These are phyloP conservation scores for Gracilaria gracilis DNA, from an alignment of 23 red algal species.

Conservation along the genomic window DNA sequence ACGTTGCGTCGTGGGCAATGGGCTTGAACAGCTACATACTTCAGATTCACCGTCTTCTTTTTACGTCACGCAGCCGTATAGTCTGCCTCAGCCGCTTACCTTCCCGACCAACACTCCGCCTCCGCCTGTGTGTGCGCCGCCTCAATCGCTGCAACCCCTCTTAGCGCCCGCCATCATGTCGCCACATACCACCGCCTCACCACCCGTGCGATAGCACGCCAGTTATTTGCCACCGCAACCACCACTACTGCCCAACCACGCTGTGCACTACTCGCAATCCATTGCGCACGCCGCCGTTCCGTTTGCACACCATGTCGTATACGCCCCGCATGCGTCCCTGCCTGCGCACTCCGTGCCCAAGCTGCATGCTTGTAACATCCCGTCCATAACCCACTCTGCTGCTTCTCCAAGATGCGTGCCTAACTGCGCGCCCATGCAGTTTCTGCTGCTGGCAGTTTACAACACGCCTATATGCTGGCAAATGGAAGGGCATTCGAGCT, in stretches of 20 bases:
- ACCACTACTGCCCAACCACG: neutral
- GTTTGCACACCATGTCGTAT: neutral
- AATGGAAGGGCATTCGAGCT: neutral
- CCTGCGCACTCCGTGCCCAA: slow-evolving; percentile 1
- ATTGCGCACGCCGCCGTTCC: neutral
- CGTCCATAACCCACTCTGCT: no score
- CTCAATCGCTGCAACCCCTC: neutral
- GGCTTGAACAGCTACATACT: slow-evolving; percentile 4
- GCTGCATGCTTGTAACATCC: no score
- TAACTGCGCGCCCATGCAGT: neutral
- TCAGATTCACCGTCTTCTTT: neutral
- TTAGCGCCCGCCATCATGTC: no score
- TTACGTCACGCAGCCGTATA: neutral
- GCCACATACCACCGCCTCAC: neutral
- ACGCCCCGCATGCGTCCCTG: neutral
- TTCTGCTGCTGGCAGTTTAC: no score
- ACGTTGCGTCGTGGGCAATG: slow-evolving; percentile 13
- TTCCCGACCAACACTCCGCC: slow-evolving; percentile 5
- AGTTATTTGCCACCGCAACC: slow-evolving; percentile 7
- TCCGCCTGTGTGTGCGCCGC: neutral
- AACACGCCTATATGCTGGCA: neutral
- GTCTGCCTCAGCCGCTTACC: neutral
- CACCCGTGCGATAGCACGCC: neutral
- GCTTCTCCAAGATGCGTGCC: no score
- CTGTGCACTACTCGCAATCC: neutral